A percentile compares a stretch with the other conserved stretches of the same genome.
These are phyloP conservation scores for Syzygium oleosum DNA, from an alignment of 345 rosid species.

Conservation along the genomic window DNA sequence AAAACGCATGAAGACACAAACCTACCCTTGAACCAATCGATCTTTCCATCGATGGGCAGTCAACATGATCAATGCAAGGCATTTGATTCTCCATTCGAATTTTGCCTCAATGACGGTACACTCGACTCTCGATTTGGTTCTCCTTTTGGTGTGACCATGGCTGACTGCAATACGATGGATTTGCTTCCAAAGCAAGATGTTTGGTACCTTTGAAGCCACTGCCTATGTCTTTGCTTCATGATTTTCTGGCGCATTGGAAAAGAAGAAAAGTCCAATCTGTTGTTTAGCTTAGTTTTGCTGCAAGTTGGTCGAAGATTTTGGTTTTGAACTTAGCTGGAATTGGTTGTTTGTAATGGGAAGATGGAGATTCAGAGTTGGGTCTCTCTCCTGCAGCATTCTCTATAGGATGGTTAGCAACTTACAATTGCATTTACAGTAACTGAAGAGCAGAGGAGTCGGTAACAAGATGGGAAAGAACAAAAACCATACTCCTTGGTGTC, in stretches of 20 bases:
- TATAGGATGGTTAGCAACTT: background rate
- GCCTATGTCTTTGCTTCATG: background rate
- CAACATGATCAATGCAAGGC: conserved; percentile 25
- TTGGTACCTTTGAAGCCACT: conserved; percentile 2
- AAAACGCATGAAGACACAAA: conserved; percentile 13
- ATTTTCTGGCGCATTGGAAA: background rate
- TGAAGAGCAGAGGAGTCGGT: background rate
- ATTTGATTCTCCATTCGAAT: conserved; percentile 21
- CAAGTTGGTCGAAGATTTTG: background rate
- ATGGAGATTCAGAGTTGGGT: background rate
- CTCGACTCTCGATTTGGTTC: conserved; percentile 19
- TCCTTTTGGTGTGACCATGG: conserved; percentile 11
- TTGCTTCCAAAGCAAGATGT: background rate
- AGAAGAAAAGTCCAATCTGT: background rate
- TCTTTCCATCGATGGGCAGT: conserved; percentile 10
- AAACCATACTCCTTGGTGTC: background rate
- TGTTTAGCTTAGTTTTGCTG: background rate
- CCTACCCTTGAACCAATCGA: conserved; percentile 11
- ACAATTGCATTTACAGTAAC: background rate
- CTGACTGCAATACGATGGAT: background rate
- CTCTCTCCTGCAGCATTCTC: background rate
- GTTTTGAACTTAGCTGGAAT: background rate
- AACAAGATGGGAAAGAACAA: background rate
- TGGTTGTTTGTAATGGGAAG: background rate
- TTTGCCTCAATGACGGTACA: background rate